These are phyloP conservation scores for Cymbopogon flexuosus DNA, from an alignment of 202 grass and related monocot species.

Conservation along the genomic window DNA sequence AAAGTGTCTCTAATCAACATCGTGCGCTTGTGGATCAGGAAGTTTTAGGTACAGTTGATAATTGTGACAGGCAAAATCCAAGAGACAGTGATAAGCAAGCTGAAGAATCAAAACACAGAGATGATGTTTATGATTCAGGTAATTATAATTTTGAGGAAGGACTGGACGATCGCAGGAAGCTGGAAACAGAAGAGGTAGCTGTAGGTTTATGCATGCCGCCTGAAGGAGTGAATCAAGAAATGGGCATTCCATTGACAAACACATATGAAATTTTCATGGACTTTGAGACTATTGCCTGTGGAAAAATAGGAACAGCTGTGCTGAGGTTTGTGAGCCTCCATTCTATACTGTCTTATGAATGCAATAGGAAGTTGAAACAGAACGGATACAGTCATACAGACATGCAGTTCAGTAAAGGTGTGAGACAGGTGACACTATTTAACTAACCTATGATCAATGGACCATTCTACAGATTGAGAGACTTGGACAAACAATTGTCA, in stretches of 20 bases:
- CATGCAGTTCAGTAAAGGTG: neutral
- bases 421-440: neutral
- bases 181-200: neutral
- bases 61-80: neutral
- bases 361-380: neutral
- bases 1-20: conserved; percentile 5
- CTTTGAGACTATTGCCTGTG: conserved; percentile 25
- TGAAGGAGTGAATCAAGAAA: neutral
- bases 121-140: neutral
- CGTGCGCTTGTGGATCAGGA: neutral
- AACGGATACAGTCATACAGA: neutral
- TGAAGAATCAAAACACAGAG: conserved; percentile 8
- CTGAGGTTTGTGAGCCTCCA: conserved; percentile 36
- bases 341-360: neutral
- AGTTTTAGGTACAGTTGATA: neutral
- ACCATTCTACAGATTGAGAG: conserved; percentile 42
- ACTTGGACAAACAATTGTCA: conserved; percentile 30
- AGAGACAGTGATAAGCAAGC: neutral
- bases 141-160: neutral
- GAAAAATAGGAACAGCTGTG: conserved; percentile 35
- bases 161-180: neutral
- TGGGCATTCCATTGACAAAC: neutral
- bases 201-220: neutral
- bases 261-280: conserved; percentile 13
- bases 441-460: neutral